phyloP scores from a whole-genome alignment of 78 protist genomes.

The Neovahlkampfia damariscottae region DNA sequence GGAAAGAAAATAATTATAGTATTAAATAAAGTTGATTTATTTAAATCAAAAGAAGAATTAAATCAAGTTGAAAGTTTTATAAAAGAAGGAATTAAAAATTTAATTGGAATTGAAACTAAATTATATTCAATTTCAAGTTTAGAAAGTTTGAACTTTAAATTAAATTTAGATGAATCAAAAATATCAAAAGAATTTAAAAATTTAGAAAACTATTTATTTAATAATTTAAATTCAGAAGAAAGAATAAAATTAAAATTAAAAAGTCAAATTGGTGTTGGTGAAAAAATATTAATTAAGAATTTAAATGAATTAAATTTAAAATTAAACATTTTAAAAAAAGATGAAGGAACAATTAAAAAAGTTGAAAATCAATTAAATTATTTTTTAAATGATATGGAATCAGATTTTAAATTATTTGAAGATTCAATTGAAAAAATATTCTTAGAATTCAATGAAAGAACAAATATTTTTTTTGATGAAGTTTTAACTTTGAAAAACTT shows the following conservation, averaged over 20 bases:
- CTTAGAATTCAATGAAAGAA: conserved; percentile 29
- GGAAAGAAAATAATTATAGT: conserved; percentile 49
- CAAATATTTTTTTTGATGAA: conserved; percentile 37
- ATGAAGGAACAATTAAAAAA: too few species aligned
- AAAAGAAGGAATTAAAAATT: conserved; percentile 18
- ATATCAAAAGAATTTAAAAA: too few species aligned
- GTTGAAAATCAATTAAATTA: too few species aligned
- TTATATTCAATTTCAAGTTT: conserved; percentile 38
- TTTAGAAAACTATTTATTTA: conserved; percentile 32
- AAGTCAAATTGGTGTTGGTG: conserved; percentile 51
- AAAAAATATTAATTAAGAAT: conserved; percentile 10
- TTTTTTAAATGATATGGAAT: conserved; percentile 19
- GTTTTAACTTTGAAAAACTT: conserved; percentile 18
- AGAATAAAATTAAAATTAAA: conserved; percentile 32
- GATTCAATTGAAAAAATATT: conserved; percentile 36
- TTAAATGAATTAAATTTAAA: too few species aligned
- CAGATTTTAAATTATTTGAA: conserved; percentile 25
- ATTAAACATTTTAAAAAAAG: too few species aligned
- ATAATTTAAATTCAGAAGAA: conserved; percentile 32
- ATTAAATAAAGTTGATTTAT: conserved; percentile 34
- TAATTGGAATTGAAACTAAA: conserved; percentile 25
- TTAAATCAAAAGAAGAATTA: conserved; percentile 27
- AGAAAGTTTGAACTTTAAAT: conserved; percentile 36
- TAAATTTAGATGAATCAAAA: neutral
- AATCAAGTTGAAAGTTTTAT: conserved; percentile 33